Evolutionary conservation across 2,329 filamentous ascomycete genomes (phyloP).

Genomic region (Trichoderma hamatum): DNA sequence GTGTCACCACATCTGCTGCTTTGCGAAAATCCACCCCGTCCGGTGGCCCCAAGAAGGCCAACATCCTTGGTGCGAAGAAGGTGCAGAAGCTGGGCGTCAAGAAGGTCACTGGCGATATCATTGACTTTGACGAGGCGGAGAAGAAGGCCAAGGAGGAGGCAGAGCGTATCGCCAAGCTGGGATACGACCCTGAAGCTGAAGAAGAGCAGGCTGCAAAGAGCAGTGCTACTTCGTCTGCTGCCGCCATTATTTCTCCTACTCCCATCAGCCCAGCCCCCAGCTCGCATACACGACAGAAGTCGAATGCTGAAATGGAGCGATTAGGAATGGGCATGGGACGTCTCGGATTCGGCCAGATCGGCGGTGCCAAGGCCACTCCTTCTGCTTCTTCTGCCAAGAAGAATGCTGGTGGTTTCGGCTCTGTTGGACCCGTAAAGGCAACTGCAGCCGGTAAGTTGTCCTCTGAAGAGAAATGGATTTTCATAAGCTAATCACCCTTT

Average conservation of each 20-base stretch:
- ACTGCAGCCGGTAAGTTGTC: conserved; percentile 63
- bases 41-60: conserved; percentile 74
- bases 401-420: conserved; percentile 84
- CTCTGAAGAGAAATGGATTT: neutral
- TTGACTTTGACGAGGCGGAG: conserved; percentile 97
- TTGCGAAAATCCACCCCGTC: conserved; percentile 73
- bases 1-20: conserved; percentile 77
- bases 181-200: conserved; percentile 92
- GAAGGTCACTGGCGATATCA: conserved; percentile 78
- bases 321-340: conserved; percentile 86
- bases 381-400: conserved; percentile 61
- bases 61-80: conserved; percentile 86
- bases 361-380: conserved; percentile 60
- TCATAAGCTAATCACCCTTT: neutral
- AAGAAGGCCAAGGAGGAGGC: conserved; percentile 97
- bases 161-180: conserved; percentile 91
- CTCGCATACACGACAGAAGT: conserved; percentile 60
- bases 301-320: conserved; percentile 79
- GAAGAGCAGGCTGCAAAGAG: conserved; percentile 54
- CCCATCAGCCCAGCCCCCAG: conserved; percentile 71
- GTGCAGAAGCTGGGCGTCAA: conserved; percentile 85
- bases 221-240: conserved; percentile 54
- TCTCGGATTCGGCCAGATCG: conserved; percentile 86
- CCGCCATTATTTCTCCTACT: conserved; percentile 71
- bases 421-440: conserved; percentile 74